Conservation (phyloP, 495 filamentous ascomycete genomes). For the Neurospora tetraspora region DNA sequence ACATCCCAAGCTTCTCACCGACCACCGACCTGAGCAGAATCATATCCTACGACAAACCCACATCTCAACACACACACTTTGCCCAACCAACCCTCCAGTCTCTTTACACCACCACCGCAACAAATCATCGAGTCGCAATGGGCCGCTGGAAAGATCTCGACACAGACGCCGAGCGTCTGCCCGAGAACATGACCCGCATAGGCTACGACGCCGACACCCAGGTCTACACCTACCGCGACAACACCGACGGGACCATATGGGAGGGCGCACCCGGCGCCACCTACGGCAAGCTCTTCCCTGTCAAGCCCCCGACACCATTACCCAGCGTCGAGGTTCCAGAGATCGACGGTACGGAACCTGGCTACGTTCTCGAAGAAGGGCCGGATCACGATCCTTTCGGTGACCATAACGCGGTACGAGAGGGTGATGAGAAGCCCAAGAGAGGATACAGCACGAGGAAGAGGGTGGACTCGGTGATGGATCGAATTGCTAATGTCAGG, state of each 20-base stretch:
- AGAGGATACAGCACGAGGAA: neutral
- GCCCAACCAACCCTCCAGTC: too few relatives aligned
- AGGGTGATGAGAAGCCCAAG: neutral
- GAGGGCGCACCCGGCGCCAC: slow-evolving; percentile 33
- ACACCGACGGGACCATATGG: slow-evolving; percentile 28
- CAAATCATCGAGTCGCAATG: slow-evolving; percentile 12
- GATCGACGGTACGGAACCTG: neutral
- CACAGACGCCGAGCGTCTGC: slow-evolving; percentile 41
- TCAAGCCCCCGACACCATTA: slow-evolving; percentile 1
- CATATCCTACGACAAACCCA: neutral
- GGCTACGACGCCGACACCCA: slow-evolving; percentile 46
- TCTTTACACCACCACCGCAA: neutral
- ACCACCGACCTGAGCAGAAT: neutral
- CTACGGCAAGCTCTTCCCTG: slow-evolving; percentile 34
- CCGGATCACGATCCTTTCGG: slow-evolving; percentile 1
- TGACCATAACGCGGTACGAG: neutral
- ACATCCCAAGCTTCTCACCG: neutral
- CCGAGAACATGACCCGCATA: slow-evolving; percentile 40
- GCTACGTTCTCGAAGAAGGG: slow-evolving; percentile 5
- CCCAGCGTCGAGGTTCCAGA: neutral
- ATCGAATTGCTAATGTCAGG: neutral
- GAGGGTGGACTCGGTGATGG: neutral
- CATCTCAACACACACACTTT: neutral
- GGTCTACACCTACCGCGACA: slow-evolving; percentile 38
- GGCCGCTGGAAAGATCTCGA: slow-evolving; percentile 34